These are phyloP conservation scores for Dictyostelium brefeldianum DNA, from an alignment of 78 protist genomes.

Conservation along the genomic window DNA sequence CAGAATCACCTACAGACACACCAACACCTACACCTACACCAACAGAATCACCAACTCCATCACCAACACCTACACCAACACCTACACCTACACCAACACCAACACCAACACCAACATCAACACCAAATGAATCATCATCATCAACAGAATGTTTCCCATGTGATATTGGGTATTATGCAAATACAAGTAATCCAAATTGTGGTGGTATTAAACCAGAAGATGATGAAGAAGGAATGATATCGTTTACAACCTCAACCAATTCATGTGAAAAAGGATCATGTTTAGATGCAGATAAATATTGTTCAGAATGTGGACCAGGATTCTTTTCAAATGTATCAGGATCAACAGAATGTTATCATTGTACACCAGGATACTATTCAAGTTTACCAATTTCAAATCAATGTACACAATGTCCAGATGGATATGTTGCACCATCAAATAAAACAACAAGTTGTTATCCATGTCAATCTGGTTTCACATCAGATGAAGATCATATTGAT, in stretches of 20 bases:
- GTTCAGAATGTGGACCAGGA: background rate
- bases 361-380: slow-evolving; percentile 25
- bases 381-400: background rate
- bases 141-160: background rate
- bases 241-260: background rate
- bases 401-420: slow-evolving; percentile 28
- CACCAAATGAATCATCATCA: background rate
- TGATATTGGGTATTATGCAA: background rate
- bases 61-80: background rate
- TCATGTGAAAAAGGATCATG: background rate
- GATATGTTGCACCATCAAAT: background rate
- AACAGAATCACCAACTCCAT: background rate
- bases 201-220: background rate
- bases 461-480: slow-evolving; percentile 14
- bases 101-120: slow-evolving; percentile 4
- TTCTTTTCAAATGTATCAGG: background rate
- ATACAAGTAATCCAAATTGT: background rate
- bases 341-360: slow-evolving; percentile 1
- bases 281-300: background rate
- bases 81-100: background rate
- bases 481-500: background rate
- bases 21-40: slow-evolving; percentile 17
- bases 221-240: background rate
- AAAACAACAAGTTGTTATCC: slow-evolving; percentile 3
- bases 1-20: slow-evolving; percentile 38